These are phyloP conservation scores for Eimeria necatrix DNA, from an alignment of 169 alveolate species.

Conservation along the genomic window DNA sequence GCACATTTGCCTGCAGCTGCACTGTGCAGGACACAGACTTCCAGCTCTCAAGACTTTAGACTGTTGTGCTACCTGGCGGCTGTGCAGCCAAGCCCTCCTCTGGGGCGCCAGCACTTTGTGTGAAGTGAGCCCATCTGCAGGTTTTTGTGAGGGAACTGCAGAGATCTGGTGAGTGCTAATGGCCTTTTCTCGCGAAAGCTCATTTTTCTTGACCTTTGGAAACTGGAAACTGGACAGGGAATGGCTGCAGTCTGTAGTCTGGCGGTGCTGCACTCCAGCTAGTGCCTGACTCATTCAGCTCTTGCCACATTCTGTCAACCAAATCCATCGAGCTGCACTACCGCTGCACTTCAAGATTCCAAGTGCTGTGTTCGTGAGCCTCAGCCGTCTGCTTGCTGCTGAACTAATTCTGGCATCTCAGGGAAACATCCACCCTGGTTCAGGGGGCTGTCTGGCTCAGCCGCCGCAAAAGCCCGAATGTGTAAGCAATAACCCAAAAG, in stretches of 20 bases:
- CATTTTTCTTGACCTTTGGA: neutral
- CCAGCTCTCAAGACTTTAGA: slow-evolving; percentile 29
- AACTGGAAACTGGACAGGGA: slow-evolving; percentile 54
- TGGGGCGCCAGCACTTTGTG: neutral
- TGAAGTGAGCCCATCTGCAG: neutral
- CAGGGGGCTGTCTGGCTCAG: too few relatives aligned
- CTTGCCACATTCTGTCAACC: slow-evolving; percentile 37
- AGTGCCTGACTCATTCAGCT: neutral
- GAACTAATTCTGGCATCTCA: too few relatives aligned
- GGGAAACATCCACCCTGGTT: too few relatives aligned
- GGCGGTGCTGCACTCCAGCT: neutral
- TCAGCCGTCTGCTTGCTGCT: too few relatives aligned
- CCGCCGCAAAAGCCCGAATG: too few relatives aligned
- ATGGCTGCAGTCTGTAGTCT: neutral
- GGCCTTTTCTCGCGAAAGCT: neutral
- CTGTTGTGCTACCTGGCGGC: neutral
- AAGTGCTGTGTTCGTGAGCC: too few relatives aligned
- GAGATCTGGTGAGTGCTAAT: neutral
- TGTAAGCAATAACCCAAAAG: too few relatives aligned
- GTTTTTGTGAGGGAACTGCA: neutral
- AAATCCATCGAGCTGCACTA: neutral
- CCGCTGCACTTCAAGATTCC: neutral
- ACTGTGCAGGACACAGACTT: slow-evolving; percentile 26
- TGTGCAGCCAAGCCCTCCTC: neutral
- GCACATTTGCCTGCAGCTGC: slow-evolving; percentile 56